Evolutionary conservation across 306 rosid genomes (phyloP).

Genomic region (Psophocarpus tetragonolobus): DNA sequence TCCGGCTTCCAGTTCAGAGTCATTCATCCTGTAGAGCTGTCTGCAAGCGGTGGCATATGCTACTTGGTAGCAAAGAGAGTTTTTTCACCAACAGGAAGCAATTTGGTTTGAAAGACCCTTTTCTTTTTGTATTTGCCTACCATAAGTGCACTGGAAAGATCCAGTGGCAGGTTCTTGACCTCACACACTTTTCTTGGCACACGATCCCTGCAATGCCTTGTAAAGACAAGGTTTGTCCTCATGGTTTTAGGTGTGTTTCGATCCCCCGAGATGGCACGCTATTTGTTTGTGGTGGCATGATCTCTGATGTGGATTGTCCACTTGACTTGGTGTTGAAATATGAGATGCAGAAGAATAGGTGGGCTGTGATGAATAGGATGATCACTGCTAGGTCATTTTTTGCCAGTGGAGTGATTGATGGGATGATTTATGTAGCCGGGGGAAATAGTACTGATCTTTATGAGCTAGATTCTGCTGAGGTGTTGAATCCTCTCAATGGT

Average conservation of each 20-base stretch:
- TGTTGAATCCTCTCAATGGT: conserved; percentile 70
- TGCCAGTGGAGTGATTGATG: conserved; percentile 86
- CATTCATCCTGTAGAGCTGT: conserved; percentile 71
- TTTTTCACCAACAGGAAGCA: conserved; percentile 85
- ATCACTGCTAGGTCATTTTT: conserved; percentile 80
- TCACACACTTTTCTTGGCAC: conserved; percentile 87
- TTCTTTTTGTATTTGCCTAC: conserved; percentile 93
- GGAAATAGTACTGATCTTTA: conserved; percentile 77
- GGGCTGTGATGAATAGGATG: conserved; percentile 93
- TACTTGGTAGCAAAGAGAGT: conserved; percentile 81
- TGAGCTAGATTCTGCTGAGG: conserved; percentile 92
- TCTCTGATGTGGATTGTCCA: conserved; percentile 90
- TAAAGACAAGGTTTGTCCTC: conserved; percentile 91
- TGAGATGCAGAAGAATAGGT: conserved; percentile 83
- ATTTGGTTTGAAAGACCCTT: conserved; percentile 73
- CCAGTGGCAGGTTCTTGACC: conserved; percentile 97
- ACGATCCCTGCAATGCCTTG: conserved; percentile 88
- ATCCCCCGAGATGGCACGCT: conserved; percentile 67
- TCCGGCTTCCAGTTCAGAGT: conserved; percentile 82
- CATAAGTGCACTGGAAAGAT: conserved; percentile 92
- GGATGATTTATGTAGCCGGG: conserved; percentile 85
- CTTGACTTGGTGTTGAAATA: conserved; percentile 95
- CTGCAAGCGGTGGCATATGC: conserved; percentile 82
- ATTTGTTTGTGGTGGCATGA: conserved; percentile 93
- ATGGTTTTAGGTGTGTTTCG: conserved; percentile 84